Base-by-base conservation (phyloP, 2,329 filamentous ascomycete species). In the Ustilaginoidea virens region DNA sequence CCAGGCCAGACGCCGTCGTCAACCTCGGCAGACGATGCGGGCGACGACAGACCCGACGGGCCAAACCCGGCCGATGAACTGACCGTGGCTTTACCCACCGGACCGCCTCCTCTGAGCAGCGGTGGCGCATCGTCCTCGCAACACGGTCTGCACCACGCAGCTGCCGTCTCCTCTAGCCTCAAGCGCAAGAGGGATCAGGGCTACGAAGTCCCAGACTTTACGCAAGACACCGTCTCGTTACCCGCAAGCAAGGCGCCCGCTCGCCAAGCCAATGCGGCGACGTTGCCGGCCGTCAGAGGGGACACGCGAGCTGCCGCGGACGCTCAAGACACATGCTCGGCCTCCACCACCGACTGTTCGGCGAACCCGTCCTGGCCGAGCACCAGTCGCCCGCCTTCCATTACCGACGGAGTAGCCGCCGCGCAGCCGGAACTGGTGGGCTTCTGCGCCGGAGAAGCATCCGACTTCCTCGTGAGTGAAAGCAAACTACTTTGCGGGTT, bases 361-460 rank as follows among this genome's bases (percentile, higher is more conserved):
- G n/a, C n/a, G n/a, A n/a, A n/a, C n/a, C n/a, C n/a, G n/a, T n/a
- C n/a, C n/a, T n/a, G n/a, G n/a, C n/a, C n/a, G n/a, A n/a, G n/a
- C n/a, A n/a, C n/a, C n/a, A n/a, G n/a, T n/a, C n/a, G n/a, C n/a
- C n/a, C n/a, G n/a, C n/a, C n/a, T n/a, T n/a, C n/a, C n/a, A n/a
- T n/a, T n/a, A n/a, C 52, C 1, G 34, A 37, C 8, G 48, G 46
- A 2, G 35, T 53, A 2, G 30, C 39, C 11, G 52, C 56, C 3
- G 47, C 46, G 23, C 57, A 52, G 26, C 37, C 52, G 14, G 43
- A 48, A 7, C 42, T 56, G 2, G 45, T 61, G 11, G 56, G 57
- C 0, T 61, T 59, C 31, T 39, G 36, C 10, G 42, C 47, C 2
- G 51, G 54, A 1, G 40, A 44, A 6, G 48, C 56, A 9, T 46